These are phyloP conservation scores for Ustulina deusta DNA, from an alignment of 2,329 filamentous ascomycete species.

Conservation along the genomic window DNA sequence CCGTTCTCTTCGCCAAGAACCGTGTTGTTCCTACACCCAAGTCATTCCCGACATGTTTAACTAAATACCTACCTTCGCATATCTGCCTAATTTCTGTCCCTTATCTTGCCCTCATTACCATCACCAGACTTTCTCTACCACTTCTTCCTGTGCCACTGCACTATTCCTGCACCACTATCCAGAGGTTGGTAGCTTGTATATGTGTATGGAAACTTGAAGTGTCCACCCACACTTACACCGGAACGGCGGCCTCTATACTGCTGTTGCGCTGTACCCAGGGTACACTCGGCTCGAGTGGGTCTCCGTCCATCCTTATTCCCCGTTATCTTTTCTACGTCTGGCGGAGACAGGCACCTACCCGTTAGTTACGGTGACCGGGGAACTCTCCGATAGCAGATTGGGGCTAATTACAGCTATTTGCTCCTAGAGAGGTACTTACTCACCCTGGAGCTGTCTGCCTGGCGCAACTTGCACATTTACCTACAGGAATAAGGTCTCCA, in stretches of 20 bases:
- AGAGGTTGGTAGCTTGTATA: not conserved
- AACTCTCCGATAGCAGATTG: conserved; percentile 5
- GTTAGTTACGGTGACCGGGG: conserved; percentile 11
- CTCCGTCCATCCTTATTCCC: not conserved
- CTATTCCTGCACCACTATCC: not conserved
- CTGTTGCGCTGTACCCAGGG: not conserved
- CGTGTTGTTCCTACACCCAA: not conserved
- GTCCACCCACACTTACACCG: no score
- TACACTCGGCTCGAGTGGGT: no score
- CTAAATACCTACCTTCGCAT: not conserved
- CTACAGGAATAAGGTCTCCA: conserved; percentile 1
- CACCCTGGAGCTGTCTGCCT: conserved; percentile 17
- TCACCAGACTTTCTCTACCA: not conserved
- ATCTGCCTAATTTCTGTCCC: not conserved
- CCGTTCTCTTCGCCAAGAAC: not conserved
- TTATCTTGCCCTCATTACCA: not conserved
- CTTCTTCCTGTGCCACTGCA: not conserved
- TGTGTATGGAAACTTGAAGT: no score
- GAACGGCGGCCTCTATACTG: no score
- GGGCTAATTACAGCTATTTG: conserved; percentile 19
- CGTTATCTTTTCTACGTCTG: conserved; percentile 1
- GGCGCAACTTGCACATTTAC: conserved; percentile 15
- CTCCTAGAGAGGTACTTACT: conserved; percentile 20
- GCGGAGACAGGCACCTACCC: not conserved
- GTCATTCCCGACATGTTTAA: no score